Evolutionary conservation across 352 stramenopile species (phyloP), one percentile per base, ranked within the genome.

Genomic region (Pythium vanterpoolii): DNA sequence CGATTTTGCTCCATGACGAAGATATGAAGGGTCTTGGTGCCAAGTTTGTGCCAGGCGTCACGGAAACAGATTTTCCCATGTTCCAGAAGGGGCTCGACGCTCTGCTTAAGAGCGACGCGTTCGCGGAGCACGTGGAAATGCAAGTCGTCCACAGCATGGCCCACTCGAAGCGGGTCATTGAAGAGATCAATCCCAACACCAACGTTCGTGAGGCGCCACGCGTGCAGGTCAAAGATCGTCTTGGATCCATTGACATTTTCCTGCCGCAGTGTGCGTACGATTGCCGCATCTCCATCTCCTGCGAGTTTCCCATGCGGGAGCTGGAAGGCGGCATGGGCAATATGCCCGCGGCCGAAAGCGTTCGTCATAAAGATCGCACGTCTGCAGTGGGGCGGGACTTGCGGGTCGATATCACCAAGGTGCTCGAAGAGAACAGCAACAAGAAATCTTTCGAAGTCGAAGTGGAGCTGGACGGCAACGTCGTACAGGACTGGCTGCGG

Each of bases 171-270:
- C 86, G 86, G 26, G 59, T 95, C 24, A 77, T 93, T 43, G 75
- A 93, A 53, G 81, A 90, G 30, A 72, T 93, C 21, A 74, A 95
- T 49, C 68, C 69, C 5, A 74, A 81, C 46, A 86, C 73, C 1
- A 77, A 83, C 24, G 59, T 76, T 40, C 68, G 77, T 5, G 51
- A 73, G 9, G 61, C 71, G 2, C 72, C 73, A 21, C 77, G 82
- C 56, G 65, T 90, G 31, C 86, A 95, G 42, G 79, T 89, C 13
- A 95, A 95, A 63, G 77, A 93, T 55, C 78, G 83, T 5, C 77
- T 95, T 3, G 83, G 82, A 1, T 89, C 73, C 18, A 86, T 95
- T 40, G 80, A 95, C 56, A 89, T 95, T 51, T 95, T 95, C 70
- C 72, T 95, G 58, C 86, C 86, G 40, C 79, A 89, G 45, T 95